A percentile compares a stretch with the other conserved stretches of the same genome.
phyloP scores from a whole-genome alignment of 352 stramenopile species.

The Phytophthora sojae region DNA sequence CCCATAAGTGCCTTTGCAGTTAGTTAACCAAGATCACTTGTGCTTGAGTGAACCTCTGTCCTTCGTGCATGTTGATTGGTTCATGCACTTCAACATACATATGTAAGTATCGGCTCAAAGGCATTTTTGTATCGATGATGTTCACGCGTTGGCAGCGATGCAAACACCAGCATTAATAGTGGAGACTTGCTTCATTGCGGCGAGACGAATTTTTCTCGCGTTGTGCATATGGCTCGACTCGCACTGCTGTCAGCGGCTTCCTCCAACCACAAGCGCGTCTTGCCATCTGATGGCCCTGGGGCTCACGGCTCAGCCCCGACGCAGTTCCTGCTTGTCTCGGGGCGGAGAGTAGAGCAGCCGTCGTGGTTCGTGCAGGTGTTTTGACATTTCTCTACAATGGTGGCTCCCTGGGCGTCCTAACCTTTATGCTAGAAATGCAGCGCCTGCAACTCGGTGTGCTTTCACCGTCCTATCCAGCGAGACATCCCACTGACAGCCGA shows the following conservation, averaged over 20 bases:
- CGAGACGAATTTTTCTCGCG: neutral
- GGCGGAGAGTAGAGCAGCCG: constrained; percentile 9
- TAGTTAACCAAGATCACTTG: no score
- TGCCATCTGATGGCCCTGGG: neutral
- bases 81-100: neutral
- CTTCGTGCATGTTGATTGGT: neutral
- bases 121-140: no score
- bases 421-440: constrained; percentile 1
- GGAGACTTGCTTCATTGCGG: neutral
- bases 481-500: constrained; percentile 6
- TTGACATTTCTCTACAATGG: neutral
- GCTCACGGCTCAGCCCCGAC: no score
- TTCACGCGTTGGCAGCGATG: no score
- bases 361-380: neutral
- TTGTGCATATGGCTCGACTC: neutral
- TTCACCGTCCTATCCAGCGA: constrained; percentile 3
- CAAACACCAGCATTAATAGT: no score
- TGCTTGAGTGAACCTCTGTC: no score
- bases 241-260: neutral
- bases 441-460: neutral
- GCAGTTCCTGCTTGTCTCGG: neutral
- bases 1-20: no score
- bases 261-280: neutral
- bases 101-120: no score
- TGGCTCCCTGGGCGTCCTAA: neutral